Base-by-base conservation (phyloP, 805 yeast genomes). In the Candida sakaeoensis region DNA sequence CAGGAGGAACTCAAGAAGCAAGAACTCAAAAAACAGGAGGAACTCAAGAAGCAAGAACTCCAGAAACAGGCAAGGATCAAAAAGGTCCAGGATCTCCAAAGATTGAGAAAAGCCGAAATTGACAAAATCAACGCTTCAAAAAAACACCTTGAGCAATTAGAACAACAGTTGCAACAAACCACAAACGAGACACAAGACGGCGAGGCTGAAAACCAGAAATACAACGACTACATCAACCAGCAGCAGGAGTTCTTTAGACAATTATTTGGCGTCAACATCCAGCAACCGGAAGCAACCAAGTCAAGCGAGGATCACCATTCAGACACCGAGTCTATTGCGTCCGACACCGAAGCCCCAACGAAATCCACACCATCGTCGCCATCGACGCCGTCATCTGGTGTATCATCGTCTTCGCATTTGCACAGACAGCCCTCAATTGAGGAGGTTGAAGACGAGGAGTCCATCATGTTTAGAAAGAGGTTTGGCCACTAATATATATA, bases 391-490 rank as follows among this genome's bases (percentile, higher is more conserved):
- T 8, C 10, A 22, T 24, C n/a, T n/a, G n/a, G n/a, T n/a, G n/a
- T n/a, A n/a, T n/a, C 16, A 34, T 10, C 28, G 23, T 29, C 39
- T 7, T 24, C 36, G 9, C 31, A 19, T 21, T 30, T 39, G 14
- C 43, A 30, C 4, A 34, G 28, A 28, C 43, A 42, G 23, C 67
- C 68, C 4, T 56, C 63, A 0, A 25, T 60, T 8, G 63, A 59
- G 40, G 64, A 56, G 43, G 63, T 59, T 30, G 64, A 59, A 45
- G 65, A 60, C 40, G 65, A 60, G 49, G 65, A 59, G 33, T 66
- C 62, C 46, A 67, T 67, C 8, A 52, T 63, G 57, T 58, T 65
- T 41, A 61, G 65, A 39, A 68, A 66, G 50, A 65, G 58, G 44
- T 63, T 63, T 40, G 65, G 61, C 16, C 54, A 54, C 36, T 46